Percentiles rank a stretch among this genome's conserved stretches.
phyloP scores from a whole-genome alignment of 2,329 filamentous ascomycete genomes.

The Fusarium robinianum region DNA sequence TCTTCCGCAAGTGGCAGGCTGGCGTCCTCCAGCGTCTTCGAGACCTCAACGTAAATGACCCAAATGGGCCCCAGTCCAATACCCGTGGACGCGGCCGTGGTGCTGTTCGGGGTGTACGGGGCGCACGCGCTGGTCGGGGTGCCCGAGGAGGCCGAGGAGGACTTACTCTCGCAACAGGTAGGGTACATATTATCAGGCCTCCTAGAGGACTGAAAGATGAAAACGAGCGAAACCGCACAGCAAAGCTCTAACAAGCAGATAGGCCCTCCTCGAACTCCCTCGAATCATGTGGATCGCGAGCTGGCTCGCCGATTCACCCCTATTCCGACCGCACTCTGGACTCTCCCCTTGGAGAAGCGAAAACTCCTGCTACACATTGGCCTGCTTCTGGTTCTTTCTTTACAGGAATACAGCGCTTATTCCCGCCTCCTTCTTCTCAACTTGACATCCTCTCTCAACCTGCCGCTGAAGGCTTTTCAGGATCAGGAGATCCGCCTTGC shows the following conservation, averaged over 20 bases:
- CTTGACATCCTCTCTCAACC: conserved; percentile 70
- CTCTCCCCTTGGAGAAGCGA: conserved; percentile 63
- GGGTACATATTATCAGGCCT: conserved; percentile 12
- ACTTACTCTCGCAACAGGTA: conserved; percentile 45
- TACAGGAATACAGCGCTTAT: conserved; percentile 77
- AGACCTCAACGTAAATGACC: conserved; percentile 63
- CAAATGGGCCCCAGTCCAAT: conserved; percentile 29
- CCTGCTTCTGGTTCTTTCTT: conserved; percentile 72
- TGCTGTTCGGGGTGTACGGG: conserved; percentile 34
- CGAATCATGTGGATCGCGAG: conserved; percentile 51
- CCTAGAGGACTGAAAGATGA: neutral
- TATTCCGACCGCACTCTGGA: conserved; percentile 62
- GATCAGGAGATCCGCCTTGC: conserved; percentile 78
- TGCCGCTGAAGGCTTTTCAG: conserved; percentile 66
- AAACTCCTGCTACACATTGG: conserved; percentile 72
- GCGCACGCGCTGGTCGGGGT: conserved; percentile 40
- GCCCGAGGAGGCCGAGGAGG: conserved; percentile 39
- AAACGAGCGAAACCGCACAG: neutral
- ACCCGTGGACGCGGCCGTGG: conserved; percentile 45
- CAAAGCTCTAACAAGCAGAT: conserved; percentile 15
- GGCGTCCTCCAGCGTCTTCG: conserved; percentile 70
- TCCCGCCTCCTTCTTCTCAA: conserved; percentile 73
- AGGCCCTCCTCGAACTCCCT: conserved; percentile 48
- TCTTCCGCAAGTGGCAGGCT: conserved; percentile 82
- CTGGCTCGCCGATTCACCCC: conserved; percentile 60